Evolutionary conservation across 495 filamentous ascomycete species (phyloP).

Genomic region (Hypomontagnella monticulosa): DNA sequence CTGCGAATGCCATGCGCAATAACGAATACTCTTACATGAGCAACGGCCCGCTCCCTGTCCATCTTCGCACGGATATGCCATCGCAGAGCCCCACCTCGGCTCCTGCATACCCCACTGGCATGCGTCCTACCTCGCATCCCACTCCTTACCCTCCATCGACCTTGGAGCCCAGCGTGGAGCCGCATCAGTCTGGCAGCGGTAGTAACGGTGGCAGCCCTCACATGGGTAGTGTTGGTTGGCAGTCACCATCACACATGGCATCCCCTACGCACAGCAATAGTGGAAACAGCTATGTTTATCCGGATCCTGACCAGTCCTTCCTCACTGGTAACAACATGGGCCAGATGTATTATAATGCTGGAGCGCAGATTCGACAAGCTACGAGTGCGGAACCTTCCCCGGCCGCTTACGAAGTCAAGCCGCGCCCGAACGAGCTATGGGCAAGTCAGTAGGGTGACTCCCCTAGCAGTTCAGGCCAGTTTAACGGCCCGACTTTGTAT

Average conservation of each 20-base stretch:
- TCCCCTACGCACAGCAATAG: slow-evolving; percentile 69
- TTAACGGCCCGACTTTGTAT: background rate
- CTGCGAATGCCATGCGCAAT: slow-evolving; percentile 76
- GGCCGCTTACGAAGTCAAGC: slow-evolving; percentile 71
- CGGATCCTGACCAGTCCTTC: slow-evolving; percentile 70
- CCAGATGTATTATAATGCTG: slow-evolving; percentile 70
- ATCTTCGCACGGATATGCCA: slow-evolving; percentile 81
- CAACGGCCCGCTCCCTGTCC: slow-evolving; percentile 78
- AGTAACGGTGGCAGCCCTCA: slow-evolving; percentile 78
- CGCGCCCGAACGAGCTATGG: slow-evolving; percentile 50
- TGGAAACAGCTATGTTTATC: slow-evolving; percentile 72
- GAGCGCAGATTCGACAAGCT: slow-evolving; percentile 70
- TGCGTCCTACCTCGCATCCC: slow-evolving; percentile 79
- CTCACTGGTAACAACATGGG: slow-evolving; percentile 62
- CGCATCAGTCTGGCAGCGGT: slow-evolving; percentile 69
- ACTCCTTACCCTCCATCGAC: slow-evolving; percentile 80
- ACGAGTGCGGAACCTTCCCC: slow-evolving; percentile 74
- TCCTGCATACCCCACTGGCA: slow-evolving; percentile 67
- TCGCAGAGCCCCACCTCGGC: slow-evolving; percentile 74
- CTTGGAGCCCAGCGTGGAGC: slow-evolving; percentile 86
- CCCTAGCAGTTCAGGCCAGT: background rate
- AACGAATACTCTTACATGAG: slow-evolving; percentile 76
- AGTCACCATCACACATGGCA: slow-evolving; percentile 72
- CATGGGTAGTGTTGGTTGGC: slow-evolving; percentile 76
- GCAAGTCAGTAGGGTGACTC: slow-evolving; percentile 44